phyloP scores from a whole-genome alignment of 768 basidiomycete genomes.

The Russula lepida region DNA sequence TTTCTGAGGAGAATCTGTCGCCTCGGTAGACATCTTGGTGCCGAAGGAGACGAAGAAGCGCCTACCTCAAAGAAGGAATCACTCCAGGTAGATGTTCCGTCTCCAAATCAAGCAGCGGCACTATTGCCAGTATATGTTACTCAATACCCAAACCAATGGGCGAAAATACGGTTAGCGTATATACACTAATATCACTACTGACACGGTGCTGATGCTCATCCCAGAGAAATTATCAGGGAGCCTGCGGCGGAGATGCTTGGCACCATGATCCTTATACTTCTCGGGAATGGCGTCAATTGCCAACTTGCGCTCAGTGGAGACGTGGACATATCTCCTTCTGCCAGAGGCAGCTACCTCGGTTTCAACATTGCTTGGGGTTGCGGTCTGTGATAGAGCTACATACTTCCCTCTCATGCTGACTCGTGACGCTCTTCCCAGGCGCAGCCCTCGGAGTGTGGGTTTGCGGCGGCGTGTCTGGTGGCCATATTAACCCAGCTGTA shows the following conservation, averaged over 20 bases:
- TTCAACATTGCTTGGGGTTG: constrained; percentile 21
- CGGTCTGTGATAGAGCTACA: constrained; percentile 12
- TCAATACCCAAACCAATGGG: constrained; percentile 21
- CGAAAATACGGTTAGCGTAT: constrained; percentile 16
- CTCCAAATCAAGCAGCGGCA: neutral
- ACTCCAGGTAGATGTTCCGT: neutral
- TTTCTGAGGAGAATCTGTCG: neutral
- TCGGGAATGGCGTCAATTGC: constrained; percentile 24
- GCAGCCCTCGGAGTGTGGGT: constrained; percentile 64
- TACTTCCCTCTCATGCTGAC: neutral
- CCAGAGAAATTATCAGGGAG: constrained; percentile 17
- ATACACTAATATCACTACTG: neutral
- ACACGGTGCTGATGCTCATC: neutral
- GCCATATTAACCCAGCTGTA: constrained; percentile 41
- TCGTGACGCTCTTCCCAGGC: constrained; percentile 26
- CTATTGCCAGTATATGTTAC: neutral
- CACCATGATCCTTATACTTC: constrained; percentile 24
- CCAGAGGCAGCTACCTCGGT: constrained; percentile 23
- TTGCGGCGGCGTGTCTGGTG: constrained; percentile 58
- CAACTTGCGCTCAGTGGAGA: constrained; percentile 23
- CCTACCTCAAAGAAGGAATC: neutral
- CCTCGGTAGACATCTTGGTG: neutral
- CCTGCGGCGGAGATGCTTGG: constrained; percentile 25
- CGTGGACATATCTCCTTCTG: constrained; percentile 16
- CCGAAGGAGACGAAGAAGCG: too few relatives aligned